Conservation (phyloP, 352 stramenopile genomes). For the Thalassiosira hispida region DNA sequence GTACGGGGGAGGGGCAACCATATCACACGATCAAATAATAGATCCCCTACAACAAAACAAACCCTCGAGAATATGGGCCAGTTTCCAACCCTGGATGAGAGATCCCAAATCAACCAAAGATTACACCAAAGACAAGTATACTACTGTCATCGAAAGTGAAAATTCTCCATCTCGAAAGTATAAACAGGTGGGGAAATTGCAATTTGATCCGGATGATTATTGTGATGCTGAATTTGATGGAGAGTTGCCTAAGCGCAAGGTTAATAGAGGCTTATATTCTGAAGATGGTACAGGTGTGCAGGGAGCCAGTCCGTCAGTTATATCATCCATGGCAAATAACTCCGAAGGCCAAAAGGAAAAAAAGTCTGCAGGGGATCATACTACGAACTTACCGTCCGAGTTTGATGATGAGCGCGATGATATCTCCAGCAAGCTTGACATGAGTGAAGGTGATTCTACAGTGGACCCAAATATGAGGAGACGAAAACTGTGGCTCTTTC, state of each 20-base stretch:
- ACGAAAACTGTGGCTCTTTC: neutral
- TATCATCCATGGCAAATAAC: neutral
- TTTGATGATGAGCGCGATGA: neutral
- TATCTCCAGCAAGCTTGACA: neutral
- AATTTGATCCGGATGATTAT: constrained; percentile 5
- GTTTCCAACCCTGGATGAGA: neutral
- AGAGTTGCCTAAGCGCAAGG: neutral
- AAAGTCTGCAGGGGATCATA: neutral
- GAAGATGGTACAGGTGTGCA: neutral
- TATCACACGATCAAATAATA: constrained; percentile 9
- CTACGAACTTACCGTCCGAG: neutral
- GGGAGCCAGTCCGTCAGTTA: neutral
- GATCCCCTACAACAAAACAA: neutral
- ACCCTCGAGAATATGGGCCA: neutral
- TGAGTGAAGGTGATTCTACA: neutral
- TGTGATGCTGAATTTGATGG: neutral
- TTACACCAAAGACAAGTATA: neutral
- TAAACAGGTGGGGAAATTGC: constrained; percentile 4
- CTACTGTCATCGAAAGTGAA: neutral
- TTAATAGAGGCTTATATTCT: neutral
- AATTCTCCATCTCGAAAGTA: neutral
- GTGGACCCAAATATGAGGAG: neutral
- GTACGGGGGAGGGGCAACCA: neutral
- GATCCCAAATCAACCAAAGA: neutral
- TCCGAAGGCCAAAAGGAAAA: neutral